Conservation (phyloP, 768 basidiomycete species). For the Mrakia blollopis region DNA sequence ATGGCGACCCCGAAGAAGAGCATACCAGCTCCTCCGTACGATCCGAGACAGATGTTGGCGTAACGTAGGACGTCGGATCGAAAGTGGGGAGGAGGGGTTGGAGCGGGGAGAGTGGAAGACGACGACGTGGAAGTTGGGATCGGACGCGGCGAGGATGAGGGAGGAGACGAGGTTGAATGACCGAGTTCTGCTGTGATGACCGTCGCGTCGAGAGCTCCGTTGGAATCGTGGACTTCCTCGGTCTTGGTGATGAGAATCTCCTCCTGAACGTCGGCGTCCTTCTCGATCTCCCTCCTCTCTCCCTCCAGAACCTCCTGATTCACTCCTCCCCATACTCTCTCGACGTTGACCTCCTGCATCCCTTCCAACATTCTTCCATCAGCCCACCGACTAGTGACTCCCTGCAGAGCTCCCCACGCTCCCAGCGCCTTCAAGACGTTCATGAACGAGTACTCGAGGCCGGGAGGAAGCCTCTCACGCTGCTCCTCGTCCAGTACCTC, state of each 20-base stretch:
- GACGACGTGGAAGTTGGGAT: constrained; percentile 44
- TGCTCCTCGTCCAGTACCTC: constrained; percentile 63
- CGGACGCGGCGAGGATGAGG: constrained; percentile 29
- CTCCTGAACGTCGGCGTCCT: constrained; percentile 58
- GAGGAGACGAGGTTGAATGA: background rate
- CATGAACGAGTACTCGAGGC: constrained; percentile 58
- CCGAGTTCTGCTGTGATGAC: background rate
- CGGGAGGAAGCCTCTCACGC: constrained; percentile 53
- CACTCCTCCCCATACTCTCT: constrained; percentile 34
- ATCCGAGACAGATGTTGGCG: constrained; percentile 76
- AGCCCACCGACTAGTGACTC: constrained; percentile 74
- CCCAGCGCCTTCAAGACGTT: constrained; percentile 66
- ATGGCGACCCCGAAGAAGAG: constrained; percentile 69
- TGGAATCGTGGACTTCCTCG: constrained; percentile 55
- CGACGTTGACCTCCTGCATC: constrained; percentile 58
- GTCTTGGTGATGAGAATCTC: constrained; percentile 59
- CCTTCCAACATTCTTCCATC: constrained; percentile 64
- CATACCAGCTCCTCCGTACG: constrained; percentile 75
- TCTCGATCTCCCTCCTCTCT: constrained; percentile 61
- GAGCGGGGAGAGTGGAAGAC: constrained; percentile 41
- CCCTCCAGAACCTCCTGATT: constrained; percentile 44
- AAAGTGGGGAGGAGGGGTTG: constrained; percentile 42
- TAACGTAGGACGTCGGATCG: constrained; percentile 68
- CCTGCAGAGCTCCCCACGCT: constrained; percentile 74
- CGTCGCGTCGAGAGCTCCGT: background rate